These are phyloP conservation scores for Yamadazyma spencermartinsiae DNA, from an alignment of 1,139 yeast species.

Conservation along the genomic window DNA sequence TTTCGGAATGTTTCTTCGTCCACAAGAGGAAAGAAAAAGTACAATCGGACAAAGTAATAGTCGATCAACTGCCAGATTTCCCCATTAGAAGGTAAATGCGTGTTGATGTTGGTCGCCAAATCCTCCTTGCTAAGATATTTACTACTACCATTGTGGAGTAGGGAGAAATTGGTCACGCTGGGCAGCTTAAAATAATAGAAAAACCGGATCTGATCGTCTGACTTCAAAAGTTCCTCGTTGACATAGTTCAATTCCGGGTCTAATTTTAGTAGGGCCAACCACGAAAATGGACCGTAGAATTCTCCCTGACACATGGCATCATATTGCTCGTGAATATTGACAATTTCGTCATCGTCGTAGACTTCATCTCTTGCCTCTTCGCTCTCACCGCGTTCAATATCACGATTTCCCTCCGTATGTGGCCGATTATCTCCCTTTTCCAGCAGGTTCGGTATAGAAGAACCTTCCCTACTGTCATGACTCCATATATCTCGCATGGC, in stretches of 20 bases:
- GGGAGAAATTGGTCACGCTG: background rate
- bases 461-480: no score
- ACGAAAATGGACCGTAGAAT: slow-evolving; percentile 5
- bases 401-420: no score
- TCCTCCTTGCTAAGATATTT: no score
- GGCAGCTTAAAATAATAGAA: background rate
- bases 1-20: slow-evolving; percentile 36
- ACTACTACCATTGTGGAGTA: background rate
- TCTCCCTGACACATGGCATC: slow-evolving; percentile 6
- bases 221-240: background rate
- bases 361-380: slow-evolving; percentile 2
- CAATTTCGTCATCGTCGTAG: background rate
- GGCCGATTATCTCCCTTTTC: no score
- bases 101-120: slow-evolving; percentile 2
- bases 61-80: slow-evolving; percentile 47
- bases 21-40: slow-evolving; percentile 46
- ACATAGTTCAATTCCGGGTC: slow-evolving; percentile 3
- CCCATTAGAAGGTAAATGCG: slow-evolving; percentile 10
- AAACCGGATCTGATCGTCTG: background rate
- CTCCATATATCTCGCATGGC: no score
- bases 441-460: no score
- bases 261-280: slow-evolving; percentile 5
- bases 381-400: background rate
- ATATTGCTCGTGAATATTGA: slow-evolving; percentile 3
- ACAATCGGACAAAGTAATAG: slow-evolving; percentile 42